Conservation (phyloP, 2,329 filamentous ascomycete species). For the Venturia carpophila region DNA sequence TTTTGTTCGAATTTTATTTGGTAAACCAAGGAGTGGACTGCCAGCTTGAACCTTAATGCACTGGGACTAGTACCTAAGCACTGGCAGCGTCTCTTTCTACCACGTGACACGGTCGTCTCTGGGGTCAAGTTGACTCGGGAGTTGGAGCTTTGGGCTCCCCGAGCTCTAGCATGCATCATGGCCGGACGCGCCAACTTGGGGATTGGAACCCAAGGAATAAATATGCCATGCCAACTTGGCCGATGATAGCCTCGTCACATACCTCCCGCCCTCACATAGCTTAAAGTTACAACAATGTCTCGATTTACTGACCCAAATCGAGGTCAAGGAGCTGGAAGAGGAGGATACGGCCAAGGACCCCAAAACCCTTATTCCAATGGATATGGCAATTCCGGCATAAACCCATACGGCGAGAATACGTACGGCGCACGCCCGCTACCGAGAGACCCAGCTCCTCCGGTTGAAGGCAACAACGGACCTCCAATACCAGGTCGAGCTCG, state of each 20-base stretch:
- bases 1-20: too few species aligned
- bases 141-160: not conserved
- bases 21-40: not conserved
- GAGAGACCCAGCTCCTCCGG: not conserved
- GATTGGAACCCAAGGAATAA: not conserved
- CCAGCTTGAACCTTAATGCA: too few species aligned
- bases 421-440: not conserved
- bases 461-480: not conserved
- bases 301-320: conserved; percentile 1
- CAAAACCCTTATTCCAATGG: conserved; percentile 32
- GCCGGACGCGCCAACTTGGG: not conserved
- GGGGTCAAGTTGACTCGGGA: too few species aligned
- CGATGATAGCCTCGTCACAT: not conserved
- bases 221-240: not conserved
- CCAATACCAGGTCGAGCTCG: conserved; percentile 11
- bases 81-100: too few species aligned
- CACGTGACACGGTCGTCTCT: too few species aligned
- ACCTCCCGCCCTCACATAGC: not conserved
- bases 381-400: conserved; percentile 20
- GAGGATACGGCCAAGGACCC: conserved; percentile 9
- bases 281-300: not conserved
- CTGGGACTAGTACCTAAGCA: too few species aligned
- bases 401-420: conserved; percentile 23
- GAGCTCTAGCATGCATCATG: not conserved
- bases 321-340: not conserved